phyloP scores from a whole-genome alignment of 805 yeast genomes.

The Zygoascus biomembranicola region DNA sequence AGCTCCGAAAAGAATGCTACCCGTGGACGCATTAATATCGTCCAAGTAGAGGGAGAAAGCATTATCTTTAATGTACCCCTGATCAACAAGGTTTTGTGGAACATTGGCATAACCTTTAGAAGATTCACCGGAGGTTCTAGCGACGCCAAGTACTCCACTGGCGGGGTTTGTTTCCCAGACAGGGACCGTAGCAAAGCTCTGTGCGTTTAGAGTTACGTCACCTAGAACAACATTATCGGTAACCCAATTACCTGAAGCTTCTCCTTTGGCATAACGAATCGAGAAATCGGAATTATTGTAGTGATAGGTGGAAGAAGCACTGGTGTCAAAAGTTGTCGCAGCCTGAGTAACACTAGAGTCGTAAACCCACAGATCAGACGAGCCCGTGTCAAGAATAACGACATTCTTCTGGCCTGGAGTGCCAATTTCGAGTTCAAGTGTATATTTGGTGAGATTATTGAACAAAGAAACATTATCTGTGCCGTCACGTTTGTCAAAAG shows the following conservation, averaged over 20 bases:
- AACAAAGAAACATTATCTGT: not conserved
- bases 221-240: slow-evolving; percentile 47
- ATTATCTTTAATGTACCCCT: slow-evolving; percentile 46
- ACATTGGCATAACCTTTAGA: slow-evolving; percentile 43
- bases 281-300: slow-evolving; percentile 16
- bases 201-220: slow-evolving; percentile 36
- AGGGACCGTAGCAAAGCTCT: too few relatives aligned
- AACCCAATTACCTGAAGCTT: slow-evolving; percentile 46
- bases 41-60: slow-evolving; percentile 59
- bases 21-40: slow-evolving; percentile 22
- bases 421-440: slow-evolving; percentile 28
- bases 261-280: slow-evolving; percentile 29
- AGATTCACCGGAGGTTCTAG: slow-evolving; percentile 21
- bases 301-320: slow-evolving; percentile 19
- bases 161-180: too few relatives aligned
- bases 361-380: slow-evolving; percentile 42
- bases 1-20: slow-evolving; percentile 39
- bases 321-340: not conserved
- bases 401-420: slow-evolving; percentile 34
- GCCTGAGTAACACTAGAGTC: slow-evolving; percentile 20
- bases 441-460: slow-evolving; percentile 10
- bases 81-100: slow-evolving; percentile 46
- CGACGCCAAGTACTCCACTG: slow-evolving; percentile 22
- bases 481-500: not conserved
- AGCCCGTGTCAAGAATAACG: slow-evolving; percentile 41